Evolutionary conservation across 2,329 filamentous ascomycete species (phyloP).

Genomic region (Trichoderma aggressivum): DNA sequence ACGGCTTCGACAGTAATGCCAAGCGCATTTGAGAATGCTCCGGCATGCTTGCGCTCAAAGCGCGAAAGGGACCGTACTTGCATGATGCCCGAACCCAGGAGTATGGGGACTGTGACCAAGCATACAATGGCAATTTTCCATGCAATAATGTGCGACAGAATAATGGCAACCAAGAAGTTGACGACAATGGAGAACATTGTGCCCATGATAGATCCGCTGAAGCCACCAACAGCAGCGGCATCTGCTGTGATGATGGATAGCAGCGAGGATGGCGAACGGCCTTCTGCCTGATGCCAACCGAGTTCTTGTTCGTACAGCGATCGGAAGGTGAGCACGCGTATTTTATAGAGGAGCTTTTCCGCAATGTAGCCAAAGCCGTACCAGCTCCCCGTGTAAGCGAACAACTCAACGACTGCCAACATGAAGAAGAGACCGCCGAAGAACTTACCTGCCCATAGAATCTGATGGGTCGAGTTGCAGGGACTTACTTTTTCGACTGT

Average conservation of each 20-base stretch:
- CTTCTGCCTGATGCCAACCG: slow-evolving; percentile 67
- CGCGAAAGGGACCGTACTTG: slow-evolving; percentile 60
- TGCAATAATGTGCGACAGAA: slow-evolving; percentile 66
- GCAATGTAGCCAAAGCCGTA: slow-evolving; percentile 48
- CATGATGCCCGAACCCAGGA: slow-evolving; percentile 67
- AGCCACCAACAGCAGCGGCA: slow-evolving; percentile 61
- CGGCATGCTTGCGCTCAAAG: slow-evolving; percentile 61
- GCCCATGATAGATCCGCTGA: slow-evolving; percentile 68
- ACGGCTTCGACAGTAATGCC: slow-evolving; percentile 66
- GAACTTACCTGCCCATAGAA: slow-evolving; percentile 41
- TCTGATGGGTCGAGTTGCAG: slow-evolving; percentile 40
- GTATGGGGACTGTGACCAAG: slow-evolving; percentile 63
- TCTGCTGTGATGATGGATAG: slow-evolving; percentile 69
- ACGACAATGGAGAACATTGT: slow-evolving; percentile 65
- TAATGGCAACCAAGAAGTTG: slow-evolving; percentile 65
- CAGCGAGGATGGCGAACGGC: slow-evolving; percentile 58
- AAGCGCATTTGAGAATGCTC: slow-evolving; percentile 61
- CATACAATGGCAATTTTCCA: slow-evolving; percentile 76
- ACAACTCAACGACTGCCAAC: slow-evolving; percentile 44
- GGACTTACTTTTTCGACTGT: slow-evolving; percentile 45
- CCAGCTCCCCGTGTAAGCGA: slow-evolving; percentile 56
- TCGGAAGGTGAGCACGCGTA: slow-evolving; percentile 61
- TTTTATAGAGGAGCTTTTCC: slow-evolving; percentile 62
- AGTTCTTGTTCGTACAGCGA: slow-evolving; percentile 64
- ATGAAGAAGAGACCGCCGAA: slow-evolving; percentile 57